A percentile compares a stretch with the other conserved stretches of the same genome.
Conservation (phyloP, 148 eudicot species). For the Camellia lanceoleosa region DNA sequence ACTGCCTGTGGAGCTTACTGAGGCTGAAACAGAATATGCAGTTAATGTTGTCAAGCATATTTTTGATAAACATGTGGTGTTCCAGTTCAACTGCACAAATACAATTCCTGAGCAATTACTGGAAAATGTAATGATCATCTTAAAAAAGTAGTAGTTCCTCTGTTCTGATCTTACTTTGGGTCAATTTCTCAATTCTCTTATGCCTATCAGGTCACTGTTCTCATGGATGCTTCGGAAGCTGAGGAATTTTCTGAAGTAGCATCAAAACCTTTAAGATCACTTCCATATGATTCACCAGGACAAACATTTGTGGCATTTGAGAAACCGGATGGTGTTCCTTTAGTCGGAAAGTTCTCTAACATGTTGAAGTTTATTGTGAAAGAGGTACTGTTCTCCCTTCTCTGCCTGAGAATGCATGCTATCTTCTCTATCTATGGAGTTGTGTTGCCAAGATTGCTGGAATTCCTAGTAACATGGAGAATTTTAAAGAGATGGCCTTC, state of each 20-base stretch:
- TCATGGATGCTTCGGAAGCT: conserved; percentile 95
- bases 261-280: conserved; percentile 67
- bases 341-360: conserved; percentile 81
- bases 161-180: neutral
- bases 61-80: conserved; percentile 80
- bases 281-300: conserved; percentile 91
- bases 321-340: conserved; percentile 84
- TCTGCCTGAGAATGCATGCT: neutral
- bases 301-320: conserved; percentile 92
- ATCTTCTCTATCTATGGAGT: neutral
- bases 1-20: conserved; percentile 88
- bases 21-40: conserved; percentile 96
- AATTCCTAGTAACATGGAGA: neutral
- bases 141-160: neutral
- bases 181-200: conserved; percentile 14
- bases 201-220: conserved; percentile 65
- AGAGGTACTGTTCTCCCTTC: conserved; percentile 54
- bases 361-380: conserved; percentile 67
- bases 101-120: conserved; percentile 90
- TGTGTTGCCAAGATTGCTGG: neutral
- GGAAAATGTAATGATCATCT: conserved; percentile 62
- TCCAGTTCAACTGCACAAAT: conserved; percentile 97
- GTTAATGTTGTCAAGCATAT: conserved; percentile 94
- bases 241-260: conserved; percentile 84
- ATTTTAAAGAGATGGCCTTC: neutral